Conservation (phyloP, 306 rosid species). For the Macrotyloma uniflorum region DNA sequence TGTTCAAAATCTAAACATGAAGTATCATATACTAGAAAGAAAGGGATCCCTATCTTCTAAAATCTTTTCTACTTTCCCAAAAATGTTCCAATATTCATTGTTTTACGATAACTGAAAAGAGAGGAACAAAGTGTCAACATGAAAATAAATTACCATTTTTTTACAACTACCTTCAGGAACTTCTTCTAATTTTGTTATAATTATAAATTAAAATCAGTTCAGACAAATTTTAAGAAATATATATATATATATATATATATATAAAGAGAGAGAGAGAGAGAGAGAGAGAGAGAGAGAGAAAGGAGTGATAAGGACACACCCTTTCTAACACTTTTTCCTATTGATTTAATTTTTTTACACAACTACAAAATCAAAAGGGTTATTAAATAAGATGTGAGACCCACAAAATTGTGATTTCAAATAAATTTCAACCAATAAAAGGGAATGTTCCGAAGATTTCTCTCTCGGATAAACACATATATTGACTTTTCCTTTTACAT, state of each 20-base stretch:
- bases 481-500: neutral
- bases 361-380: too few relatives aligned
- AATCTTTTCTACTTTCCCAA: constrained; percentile 7
- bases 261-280: too few relatives aligned
- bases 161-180: neutral
- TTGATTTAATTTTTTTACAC: too few relatives aligned
- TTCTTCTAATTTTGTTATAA: neutral
- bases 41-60: neutral
- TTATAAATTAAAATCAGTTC: neutral
- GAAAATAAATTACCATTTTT: neutral
- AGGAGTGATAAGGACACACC: too few relatives aligned
- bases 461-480: too few relatives aligned
- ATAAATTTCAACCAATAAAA: too few relatives aligned
- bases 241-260: neutral
- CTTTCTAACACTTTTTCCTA: too few relatives aligned
- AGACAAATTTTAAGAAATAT: neutral
- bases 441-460: too few relatives aligned
- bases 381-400: too few relatives aligned
- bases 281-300: too few relatives aligned
- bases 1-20: neutral
- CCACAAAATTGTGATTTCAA: too few relatives aligned
- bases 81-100: neutral
- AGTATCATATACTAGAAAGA: neutral
- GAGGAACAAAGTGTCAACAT: neutral
- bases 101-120: neutral